phyloP scores from a whole-genome alignment of 805 yeast species.

The Lachancea fermentati region DNA sequence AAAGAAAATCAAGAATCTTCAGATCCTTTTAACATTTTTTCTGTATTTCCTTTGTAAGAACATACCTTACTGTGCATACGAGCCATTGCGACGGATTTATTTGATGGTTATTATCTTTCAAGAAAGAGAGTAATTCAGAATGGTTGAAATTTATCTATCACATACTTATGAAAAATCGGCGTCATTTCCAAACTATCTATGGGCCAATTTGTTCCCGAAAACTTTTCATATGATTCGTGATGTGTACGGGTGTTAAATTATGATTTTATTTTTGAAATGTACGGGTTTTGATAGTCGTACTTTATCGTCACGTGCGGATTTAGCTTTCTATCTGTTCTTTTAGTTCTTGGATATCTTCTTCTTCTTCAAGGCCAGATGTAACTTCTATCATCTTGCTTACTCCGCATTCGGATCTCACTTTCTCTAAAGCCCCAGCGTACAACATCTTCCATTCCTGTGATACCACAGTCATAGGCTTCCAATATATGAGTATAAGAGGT shows the following conservation, averaged over 20 bases:
- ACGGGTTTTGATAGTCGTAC: not conserved
- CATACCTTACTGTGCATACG: slow-evolving; percentile 98
- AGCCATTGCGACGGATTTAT: slow-evolving; percentile 81
- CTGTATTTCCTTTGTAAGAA: slow-evolving; percentile 24
- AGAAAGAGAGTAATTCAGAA: no score
- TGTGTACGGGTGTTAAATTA: not conserved
- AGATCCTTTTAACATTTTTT: slow-evolving; percentile 4
- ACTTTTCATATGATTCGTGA: no score
- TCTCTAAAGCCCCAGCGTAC: slow-evolving; percentile 86
- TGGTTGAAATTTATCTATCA: not conserved
- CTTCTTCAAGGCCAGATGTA: slow-evolving; percentile 31
- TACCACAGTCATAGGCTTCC: slow-evolving; percentile 77
- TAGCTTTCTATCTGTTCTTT: slow-evolving; percentile 35
- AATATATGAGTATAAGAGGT: slow-evolving; percentile 78
- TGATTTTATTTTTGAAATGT: not conserved
- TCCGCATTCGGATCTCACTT: slow-evolving; percentile 72
- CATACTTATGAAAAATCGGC: not conserved
- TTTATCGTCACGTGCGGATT: not conserved
- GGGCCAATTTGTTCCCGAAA: no score
- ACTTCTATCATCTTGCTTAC: slow-evolving; percentile 43
- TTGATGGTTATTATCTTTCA: not conserved
- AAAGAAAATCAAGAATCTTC: slow-evolving; percentile 6
- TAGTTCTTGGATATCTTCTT: slow-evolving; percentile 29
- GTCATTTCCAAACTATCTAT: no score
- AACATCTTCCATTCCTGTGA: slow-evolving; percentile 79